Evolutionary conservation across 306 rosid genomes (phyloP), one percentile per base, ranked within the genome.

Genomic region (Lathyrus aphaca): DNA sequence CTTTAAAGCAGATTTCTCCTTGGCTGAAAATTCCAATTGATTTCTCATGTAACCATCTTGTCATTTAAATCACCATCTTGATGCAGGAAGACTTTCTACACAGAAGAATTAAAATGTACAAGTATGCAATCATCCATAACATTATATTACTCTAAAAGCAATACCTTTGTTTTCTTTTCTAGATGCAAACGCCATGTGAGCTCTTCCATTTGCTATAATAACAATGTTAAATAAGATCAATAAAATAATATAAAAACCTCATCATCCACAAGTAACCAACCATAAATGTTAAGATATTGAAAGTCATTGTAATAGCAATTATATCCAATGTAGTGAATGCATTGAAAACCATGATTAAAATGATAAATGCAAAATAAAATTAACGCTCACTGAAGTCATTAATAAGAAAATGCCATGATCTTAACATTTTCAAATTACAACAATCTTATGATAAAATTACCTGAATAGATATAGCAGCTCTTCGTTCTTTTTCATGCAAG

Each of bases 171-270:
- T 86, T 96, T 81, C 86, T 89, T 94, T 73, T 94, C 99, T 60
- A 94, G 89, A 65, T 91, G 97, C 82, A 94, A 79, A 42, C 99
- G 92, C 99, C 99, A 91, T 3, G 95, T 86, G 70, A 91, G 88
- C 56, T 94, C 97, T 66, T 94, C 99, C 82, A 94, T 77, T 79
- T 94, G 97, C 83, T 94, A 78, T 49, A 68, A 71, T 70, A 77
- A 45, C 35, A 64, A 70, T 30, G 67, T 79, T 57, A 66, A 12
- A 65, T 44, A 70, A 30, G 51, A 66, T 65, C 63, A 74, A 44
- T 42, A 69, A 58, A 56, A 70, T 43, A 75, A 50, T 57, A 62
- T 44, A 50, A 44, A 53, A 43, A 50, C 37, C 53, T 14, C 39
- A 60, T 74, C 35, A 40, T 65, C 43, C 60, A 56, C 3, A 40